These are phyloP conservation scores for Monosporascus sp. DNA, from an alignment of 2,329 filamentous ascomycete genomes.

Conservation along the genomic window DNA sequence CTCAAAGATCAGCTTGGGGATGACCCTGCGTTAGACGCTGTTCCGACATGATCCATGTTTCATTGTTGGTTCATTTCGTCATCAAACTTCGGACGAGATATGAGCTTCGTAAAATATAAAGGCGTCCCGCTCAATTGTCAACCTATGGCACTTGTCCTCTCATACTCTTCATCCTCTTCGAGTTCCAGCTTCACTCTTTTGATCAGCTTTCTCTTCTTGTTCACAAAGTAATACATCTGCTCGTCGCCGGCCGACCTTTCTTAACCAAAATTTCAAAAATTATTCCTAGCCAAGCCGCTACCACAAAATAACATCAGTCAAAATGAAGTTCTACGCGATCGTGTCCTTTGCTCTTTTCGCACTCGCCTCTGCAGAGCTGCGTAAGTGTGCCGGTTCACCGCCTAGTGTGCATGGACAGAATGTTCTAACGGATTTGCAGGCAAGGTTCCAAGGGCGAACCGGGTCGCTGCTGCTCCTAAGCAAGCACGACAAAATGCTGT, in stretches of 20 bases:
- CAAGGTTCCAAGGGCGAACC: slow-evolving; percentile 26
- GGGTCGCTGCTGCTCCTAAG: slow-evolving; percentile 10
- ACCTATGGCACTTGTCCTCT: slow-evolving; percentile 7
- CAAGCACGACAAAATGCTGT: slow-evolving; percentile 17
- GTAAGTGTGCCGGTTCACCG: slow-evolving; percentile 15
- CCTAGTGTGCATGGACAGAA: background rate
- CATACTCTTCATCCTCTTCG: slow-evolving; percentile 19
- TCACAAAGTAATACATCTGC: slow-evolving; percentile 28
- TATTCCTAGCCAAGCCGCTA: slow-evolving; percentile 14
- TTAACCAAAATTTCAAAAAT: slow-evolving; percentile 19
- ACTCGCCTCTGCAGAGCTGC: slow-evolving; percentile 37
- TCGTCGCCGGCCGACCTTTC: slow-evolving; percentile 49
- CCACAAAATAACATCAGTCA: slow-evolving; percentile 28
- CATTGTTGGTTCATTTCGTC: too few species aligned
- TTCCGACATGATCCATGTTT: too few species aligned
- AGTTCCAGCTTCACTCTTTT: slow-evolving; percentile 15
- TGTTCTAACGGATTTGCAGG: slow-evolving; percentile 18
- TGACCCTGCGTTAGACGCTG: too few species aligned
- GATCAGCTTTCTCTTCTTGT: slow-evolving; percentile 20
- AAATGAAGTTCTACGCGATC: slow-evolving; percentile 48
- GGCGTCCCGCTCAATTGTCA: slow-evolving; percentile 6
- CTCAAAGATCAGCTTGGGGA: too few species aligned
- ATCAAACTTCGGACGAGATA: too few species aligned
- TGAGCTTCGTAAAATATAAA: slow-evolving; percentile 4
- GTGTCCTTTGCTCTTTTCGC: slow-evolving; percentile 42